phyloP scores from a whole-genome alignment of 768 basidiomycete genomes.

The Symmetrospora coprosmae region DNA sequence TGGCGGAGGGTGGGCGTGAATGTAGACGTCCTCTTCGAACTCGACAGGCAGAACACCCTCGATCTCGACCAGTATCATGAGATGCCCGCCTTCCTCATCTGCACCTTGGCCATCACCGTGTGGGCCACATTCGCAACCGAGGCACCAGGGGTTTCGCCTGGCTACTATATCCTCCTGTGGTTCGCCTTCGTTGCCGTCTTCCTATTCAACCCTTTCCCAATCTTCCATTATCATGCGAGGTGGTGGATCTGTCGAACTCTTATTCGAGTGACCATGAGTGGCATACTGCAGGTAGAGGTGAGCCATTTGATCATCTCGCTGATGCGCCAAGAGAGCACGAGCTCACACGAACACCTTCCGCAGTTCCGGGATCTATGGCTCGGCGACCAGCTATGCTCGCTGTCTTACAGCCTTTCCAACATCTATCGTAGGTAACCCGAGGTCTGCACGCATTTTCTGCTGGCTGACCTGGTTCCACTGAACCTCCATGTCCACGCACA shows the following conservation, averaged over 20 bases:
- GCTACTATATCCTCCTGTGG: not conserved
- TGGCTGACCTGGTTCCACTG: not conserved
- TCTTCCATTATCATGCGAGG: conserved; percentile 9
- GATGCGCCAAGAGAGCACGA: not conserved
- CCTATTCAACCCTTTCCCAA: not conserved
- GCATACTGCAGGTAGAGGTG: conserved; percentile 9
- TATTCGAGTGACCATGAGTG: not conserved
- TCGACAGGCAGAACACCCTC: not conserved
- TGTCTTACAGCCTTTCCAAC: not conserved
- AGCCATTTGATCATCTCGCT: not conserved
- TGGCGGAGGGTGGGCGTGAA: not conserved
- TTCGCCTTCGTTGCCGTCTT: not conserved
- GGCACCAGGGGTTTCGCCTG: not conserved
- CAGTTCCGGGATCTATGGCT: conserved; percentile 15
- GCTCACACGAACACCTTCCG: not conserved
- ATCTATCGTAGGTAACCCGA: not conserved
- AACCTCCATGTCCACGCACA: not conserved
- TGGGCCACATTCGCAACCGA: not conserved
- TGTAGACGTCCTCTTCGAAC: not conserved
- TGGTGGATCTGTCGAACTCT: conserved; percentile 3
- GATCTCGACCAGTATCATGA: not conserved
- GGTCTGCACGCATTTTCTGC: too few species aligned
- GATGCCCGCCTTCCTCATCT: conserved; percentile 1
- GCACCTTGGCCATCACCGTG: not conserved
- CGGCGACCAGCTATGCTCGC: conserved; percentile 10